A percentile compares a stretch with the other conserved stretches of the same genome.
These are phyloP conservation scores for Dioscorea dumetorum DNA, from an alignment of 106 monocot genomes.

Conservation along the genomic window DNA sequence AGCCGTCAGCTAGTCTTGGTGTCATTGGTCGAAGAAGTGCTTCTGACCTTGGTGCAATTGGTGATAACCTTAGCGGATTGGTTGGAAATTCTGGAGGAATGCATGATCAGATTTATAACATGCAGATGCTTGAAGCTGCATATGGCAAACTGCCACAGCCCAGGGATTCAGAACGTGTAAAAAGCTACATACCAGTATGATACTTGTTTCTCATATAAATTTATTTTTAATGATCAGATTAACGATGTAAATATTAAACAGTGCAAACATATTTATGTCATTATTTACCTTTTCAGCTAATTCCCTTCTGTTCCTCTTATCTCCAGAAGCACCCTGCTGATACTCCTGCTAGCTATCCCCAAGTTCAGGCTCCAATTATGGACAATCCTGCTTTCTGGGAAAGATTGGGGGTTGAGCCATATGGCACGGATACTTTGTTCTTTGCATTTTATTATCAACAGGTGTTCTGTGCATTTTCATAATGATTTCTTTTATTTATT, in stretches of 20 bases:
- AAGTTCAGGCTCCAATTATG: slow-evolving; percentile 64
- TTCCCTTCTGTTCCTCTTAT: slow-evolving; percentile 1
- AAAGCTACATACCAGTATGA: slow-evolving; percentile 76
- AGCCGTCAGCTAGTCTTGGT: slow-evolving; percentile 63
- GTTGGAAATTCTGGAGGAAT: slow-evolving; percentile 39
- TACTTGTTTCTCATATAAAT: neutral
- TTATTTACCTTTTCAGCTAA: neutral
- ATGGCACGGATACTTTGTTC: slow-evolving; percentile 74
- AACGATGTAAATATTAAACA: no score
- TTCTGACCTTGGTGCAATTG: slow-evolving; percentile 85
- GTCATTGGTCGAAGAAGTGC: slow-evolving; percentile 94
- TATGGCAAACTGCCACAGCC: slow-evolving; percentile 82
- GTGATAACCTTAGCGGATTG: slow-evolving; percentile 64
- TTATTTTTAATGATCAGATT: no score
- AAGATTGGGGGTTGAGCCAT: slow-evolving; percentile 53
- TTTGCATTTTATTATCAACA: slow-evolving; percentile 99
- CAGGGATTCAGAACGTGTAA: slow-evolving; percentile 81
- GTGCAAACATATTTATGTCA: no score
- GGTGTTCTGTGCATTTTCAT: slow-evolving; percentile 23
- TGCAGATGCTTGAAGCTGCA: slow-evolving; percentile 95
- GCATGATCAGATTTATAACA: slow-evolving; percentile 69
- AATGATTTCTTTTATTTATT: neutral
- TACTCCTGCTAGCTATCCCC: slow-evolving; percentile 90
- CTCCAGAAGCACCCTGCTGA: slow-evolving; percentile 73
- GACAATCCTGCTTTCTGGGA: slow-evolving; percentile 96